Evolutionary conservation across 148 eudicot genomes (phyloP).

Genomic region (Amaranthus cruentus): DNA sequence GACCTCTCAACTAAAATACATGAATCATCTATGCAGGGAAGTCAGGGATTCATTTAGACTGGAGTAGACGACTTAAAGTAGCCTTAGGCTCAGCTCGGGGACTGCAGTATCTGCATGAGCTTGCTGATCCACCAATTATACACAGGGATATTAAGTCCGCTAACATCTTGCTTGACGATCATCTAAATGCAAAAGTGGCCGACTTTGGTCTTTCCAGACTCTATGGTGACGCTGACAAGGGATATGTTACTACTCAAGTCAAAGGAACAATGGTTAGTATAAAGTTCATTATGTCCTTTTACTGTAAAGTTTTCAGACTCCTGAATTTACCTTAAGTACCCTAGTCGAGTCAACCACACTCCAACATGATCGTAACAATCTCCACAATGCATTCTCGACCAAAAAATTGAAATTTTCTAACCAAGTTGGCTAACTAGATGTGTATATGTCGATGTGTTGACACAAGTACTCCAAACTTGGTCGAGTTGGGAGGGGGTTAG

Average conservation of each 20-base stretch:
- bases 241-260: conserved; percentile 58
- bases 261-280: conserved; percentile 59
- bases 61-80: conserved; percentile 50
- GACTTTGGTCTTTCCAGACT: conserved; percentile 54
- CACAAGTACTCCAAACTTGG: no score
- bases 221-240: conserved; percentile 34
- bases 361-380: neutral
- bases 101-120: conserved; percentile 54
- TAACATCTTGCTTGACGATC: conserved; percentile 47
- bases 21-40: conserved; percentile 34
- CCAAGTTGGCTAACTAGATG: no score
- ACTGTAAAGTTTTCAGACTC: neutral
- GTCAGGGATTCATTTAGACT: conserved; percentile 44
- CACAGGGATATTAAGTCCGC: conserved; percentile 50
- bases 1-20: neutral
- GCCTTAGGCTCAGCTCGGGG: conserved; percentile 60
- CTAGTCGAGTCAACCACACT: neutral
- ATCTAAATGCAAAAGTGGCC: conserved; percentile 51
- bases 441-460: no score
- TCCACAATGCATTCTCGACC: no score
- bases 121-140: conserved; percentile 64
- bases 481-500: no score
- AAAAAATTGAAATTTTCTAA: no score
- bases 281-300: neutral
- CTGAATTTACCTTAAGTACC: neutral